phyloP scores from a whole-genome alignment of 306 rosid species.

The Rosa multiflora region DNA sequence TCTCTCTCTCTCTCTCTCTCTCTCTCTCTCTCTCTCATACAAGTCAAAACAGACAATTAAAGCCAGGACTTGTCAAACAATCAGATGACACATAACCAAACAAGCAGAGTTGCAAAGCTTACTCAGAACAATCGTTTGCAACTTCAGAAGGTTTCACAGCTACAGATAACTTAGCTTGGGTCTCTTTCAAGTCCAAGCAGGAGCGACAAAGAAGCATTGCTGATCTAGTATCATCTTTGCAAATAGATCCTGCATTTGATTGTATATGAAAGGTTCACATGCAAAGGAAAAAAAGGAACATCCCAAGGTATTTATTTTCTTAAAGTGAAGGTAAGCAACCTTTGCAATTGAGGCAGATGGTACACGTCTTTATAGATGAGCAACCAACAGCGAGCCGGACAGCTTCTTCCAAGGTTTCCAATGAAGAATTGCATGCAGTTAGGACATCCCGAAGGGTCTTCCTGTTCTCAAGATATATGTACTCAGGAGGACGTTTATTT shows the following conservation, averaged over 20 bases:
- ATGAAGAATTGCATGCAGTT: conserved; percentile 49
- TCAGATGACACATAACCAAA: not conserved
- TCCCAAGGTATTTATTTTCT: not conserved
- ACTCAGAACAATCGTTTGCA: conserved; percentile 19
- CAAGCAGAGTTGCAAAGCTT: conserved; percentile 3
- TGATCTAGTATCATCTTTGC: conserved; percentile 26
- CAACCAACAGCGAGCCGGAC: conserved; percentile 54
- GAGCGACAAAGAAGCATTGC: conserved; percentile 61
- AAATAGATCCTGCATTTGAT: conserved; percentile 37
- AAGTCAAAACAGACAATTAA: not conserved
- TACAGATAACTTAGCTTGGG: conserved; percentile 28
- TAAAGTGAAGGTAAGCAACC: conserved; percentile 46
- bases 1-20: too few relatives aligned
- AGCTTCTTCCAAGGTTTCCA: conserved; percentile 52
- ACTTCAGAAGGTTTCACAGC: conserved; percentile 26
- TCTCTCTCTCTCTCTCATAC: not conserved
- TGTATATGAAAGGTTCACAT: not conserved
- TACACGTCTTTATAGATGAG: conserved; percentile 50
- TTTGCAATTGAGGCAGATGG: conserved; percentile 67
- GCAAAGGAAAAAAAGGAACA: not conserved
- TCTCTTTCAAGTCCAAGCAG: conserved; percentile 49
- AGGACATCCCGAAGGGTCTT: conserved; percentile 75
- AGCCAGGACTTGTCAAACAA: not conserved
- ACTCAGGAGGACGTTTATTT: conserved; percentile 82
- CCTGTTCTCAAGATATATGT: conserved; percentile 68